These are phyloP conservation scores for Flaveria sonorensis DNA, from an alignment of 129 eudicot species.

Conservation along the genomic window DNA sequence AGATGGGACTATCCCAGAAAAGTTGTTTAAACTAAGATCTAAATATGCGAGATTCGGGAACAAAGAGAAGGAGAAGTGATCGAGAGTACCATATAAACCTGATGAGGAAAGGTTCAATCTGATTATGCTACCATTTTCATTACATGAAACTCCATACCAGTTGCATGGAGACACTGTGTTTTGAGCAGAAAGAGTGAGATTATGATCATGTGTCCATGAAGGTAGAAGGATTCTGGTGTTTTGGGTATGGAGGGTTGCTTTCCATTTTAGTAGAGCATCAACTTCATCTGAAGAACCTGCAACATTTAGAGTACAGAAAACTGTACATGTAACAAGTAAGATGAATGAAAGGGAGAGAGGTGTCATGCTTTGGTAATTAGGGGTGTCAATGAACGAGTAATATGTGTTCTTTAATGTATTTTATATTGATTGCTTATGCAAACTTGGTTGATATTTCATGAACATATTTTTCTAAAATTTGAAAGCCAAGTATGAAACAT, in stretches of 20 bases:
- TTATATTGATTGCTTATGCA: neutral
- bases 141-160: slow-evolving; percentile 42
- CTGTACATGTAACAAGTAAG: neutral
- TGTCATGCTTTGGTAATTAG: slow-evolving; percentile 5
- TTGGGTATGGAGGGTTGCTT: slow-evolving; percentile 32
- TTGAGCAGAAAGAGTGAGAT: too few relatives aligned
- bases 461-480: too few relatives aligned
- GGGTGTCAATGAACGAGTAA: neutral
- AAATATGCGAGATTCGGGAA: slow-evolving; percentile 31
- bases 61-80: slow-evolving; percentile 35
- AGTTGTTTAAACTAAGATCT: slow-evolving; percentile 30
- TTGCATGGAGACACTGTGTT: slow-evolving; percentile 28
- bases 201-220: slow-evolving; percentile 24
- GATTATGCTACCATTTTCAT: slow-evolving; percentile 23
- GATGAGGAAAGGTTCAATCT: slow-evolving; percentile 31
- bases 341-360: neutral
- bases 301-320: neutral
- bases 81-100: slow-evolving; percentile 27
- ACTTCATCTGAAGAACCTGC: slow-evolving; percentile 28
- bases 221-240: slow-evolving; percentile 6
- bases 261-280: slow-evolving; percentile 43
- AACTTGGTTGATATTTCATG: too few relatives aligned
- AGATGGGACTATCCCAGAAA: slow-evolving; percentile 34
- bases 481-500: neutral
- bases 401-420: too few relatives aligned